phyloP scores from a whole-genome alignment of 2,329 filamentous ascomycete species.

The Penicillium paneum region DNA sequence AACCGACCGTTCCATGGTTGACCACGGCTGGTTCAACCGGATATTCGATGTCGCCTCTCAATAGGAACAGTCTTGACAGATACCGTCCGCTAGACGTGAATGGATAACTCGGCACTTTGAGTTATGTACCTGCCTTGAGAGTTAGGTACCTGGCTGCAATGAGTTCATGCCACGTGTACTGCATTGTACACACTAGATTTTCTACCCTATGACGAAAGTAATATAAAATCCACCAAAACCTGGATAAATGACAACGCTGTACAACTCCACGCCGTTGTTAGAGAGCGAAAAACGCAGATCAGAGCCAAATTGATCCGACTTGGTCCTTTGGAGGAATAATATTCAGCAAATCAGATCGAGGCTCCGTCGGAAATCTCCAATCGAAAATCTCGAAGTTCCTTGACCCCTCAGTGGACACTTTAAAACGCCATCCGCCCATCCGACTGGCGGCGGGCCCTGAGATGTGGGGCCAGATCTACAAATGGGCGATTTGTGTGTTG shows the following conservation, averaged over 20 bases:
- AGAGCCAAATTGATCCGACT: background rate
- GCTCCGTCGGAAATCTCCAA: background rate
- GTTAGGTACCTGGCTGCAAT: background rate
- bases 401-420: background rate
- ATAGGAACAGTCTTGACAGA: constrained; percentile 3
- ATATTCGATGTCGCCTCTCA: background rate
- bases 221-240: background rate
- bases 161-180: background rate
- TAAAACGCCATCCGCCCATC: background rate
- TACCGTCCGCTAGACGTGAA: background rate
- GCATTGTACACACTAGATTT: background rate
- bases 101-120: constrained; percentile 2
- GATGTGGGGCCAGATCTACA: background rate
- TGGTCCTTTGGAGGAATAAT: background rate
- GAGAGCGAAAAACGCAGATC: background rate
- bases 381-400: background rate
- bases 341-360: background rate
- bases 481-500: background rate
- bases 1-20: background rate
- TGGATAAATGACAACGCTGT: background rate
- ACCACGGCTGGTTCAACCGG: background rate
- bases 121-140: constrained; percentile 1
- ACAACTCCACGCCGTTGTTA: background rate
- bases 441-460: constrained; percentile 2
- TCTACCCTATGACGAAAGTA: constrained; percentile 1